Base-by-base conservation (phyloP, 2,329 filamentous ascomycete species). In the Colletotrichum sp. region DNA sequence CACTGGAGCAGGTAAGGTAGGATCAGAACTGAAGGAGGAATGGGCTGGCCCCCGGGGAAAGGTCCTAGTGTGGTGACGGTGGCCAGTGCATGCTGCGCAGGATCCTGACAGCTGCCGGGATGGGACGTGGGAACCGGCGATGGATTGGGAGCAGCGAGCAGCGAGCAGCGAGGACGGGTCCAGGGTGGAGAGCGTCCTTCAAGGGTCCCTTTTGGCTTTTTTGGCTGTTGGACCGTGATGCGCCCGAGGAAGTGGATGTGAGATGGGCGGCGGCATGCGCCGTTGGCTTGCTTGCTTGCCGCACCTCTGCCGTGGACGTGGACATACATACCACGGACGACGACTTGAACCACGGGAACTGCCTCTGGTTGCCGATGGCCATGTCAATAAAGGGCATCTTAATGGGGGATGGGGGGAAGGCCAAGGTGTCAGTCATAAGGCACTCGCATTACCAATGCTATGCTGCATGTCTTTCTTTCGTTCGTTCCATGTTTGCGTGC, bases 21-120 rank as follows among this genome's bases (percentile, higher is more conserved):
- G 49, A 71, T 74, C 63, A 59, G 57, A 36, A 77, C 76, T 72
- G 76, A 77, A 69, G 65, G 67, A 75, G 74, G 71, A 77, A 69
- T 52, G 44, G 65, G 74, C 66, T 71, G 72, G 71, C 52, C 66
- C 66, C 66, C 29, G 73, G 62, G 68, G n/a, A 34, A 59, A 65
- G 30, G 59, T 69, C 74, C 76, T 74, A 69, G 64, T 64, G 73
- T 61, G 73, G 66, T 75, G 67, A 44, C 62, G 39, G 36, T 75
- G 75, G 75, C 71, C 71, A 75, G 72, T 75, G 61, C 71, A 69
- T 59, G 34, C 67, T 62, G 36, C 55, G 27, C 44, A 64, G 27
- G 39, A 73, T 76, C 73, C 73, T 76, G 73, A 76, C 69, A 72
- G 73, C 34, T 75, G 62, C 72, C 19, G 68, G 72, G 72, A 75